These are phyloP conservation scores for Neurospora terricola DNA, from an alignment of 495 filamentous ascomycete genomes.

Conservation along the genomic window DNA sequence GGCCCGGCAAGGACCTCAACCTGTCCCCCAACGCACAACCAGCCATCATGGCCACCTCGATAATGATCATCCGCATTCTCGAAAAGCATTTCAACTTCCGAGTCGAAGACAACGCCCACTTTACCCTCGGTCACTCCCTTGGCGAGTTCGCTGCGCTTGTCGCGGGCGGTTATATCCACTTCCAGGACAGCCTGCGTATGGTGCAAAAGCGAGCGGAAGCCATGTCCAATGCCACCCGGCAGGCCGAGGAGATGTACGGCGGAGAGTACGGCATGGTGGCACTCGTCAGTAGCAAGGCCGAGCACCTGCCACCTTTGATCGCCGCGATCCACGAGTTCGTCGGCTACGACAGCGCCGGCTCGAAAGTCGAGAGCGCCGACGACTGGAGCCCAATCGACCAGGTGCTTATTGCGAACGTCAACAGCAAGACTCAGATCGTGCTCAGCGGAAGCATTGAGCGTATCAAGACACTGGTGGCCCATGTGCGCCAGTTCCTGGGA, in stretches of 20 bases:
- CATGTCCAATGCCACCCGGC: slow-evolving; percentile 67
- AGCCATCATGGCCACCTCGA: slow-evolving; percentile 88
- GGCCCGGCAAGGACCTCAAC: slow-evolving; percentile 65
- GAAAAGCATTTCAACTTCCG: slow-evolving; percentile 77
- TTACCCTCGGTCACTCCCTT: slow-evolving; percentile 86
- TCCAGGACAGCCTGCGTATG: slow-evolving; percentile 66
- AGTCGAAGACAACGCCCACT: slow-evolving; percentile 55
- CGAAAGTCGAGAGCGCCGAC: slow-evolving; percentile 55
- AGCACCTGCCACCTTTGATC: slow-evolving; percentile 58
- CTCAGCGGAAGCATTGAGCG: slow-evolving; percentile 77
- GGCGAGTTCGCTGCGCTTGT: slow-evolving; percentile 92
- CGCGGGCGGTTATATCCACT: slow-evolving; percentile 64
- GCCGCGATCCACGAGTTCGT: slow-evolving; percentile 72
- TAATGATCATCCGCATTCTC: slow-evolving; percentile 82
- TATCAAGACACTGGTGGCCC: slow-evolving; percentile 77
- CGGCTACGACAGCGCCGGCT: slow-evolving; percentile 50
- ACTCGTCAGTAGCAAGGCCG: slow-evolving; percentile 65
- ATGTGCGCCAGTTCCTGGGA: slow-evolving; percentile 84
- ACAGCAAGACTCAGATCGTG: slow-evolving; percentile 93
- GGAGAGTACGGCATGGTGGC: slow-evolving; percentile 92
- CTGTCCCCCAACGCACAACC: slow-evolving; percentile 85
- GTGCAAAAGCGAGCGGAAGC: slow-evolving; percentile 71
- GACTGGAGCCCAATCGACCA: slow-evolving; percentile 67
- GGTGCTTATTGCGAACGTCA: slow-evolving; percentile 89
- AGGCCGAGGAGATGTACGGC: slow-evolving; percentile 50